phyloP scores from a whole-genome alignment of 768 basidiomycete species.

The Mycena vitilis region DNA sequence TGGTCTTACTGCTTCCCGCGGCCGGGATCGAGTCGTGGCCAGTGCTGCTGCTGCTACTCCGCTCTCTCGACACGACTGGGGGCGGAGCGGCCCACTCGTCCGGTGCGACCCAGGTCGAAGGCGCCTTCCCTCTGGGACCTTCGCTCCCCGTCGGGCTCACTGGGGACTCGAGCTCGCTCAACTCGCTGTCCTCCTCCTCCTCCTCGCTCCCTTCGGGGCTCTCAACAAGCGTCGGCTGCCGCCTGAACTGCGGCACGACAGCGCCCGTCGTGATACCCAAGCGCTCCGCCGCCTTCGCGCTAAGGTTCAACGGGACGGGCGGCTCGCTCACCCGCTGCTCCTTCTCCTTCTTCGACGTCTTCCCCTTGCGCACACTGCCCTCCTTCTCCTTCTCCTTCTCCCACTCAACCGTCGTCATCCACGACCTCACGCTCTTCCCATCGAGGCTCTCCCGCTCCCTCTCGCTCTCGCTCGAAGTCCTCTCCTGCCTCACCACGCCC shows the following conservation, averaged over 20 bases:
- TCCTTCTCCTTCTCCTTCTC: constrained; percentile 10
- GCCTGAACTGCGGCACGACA: constrained; percentile 10
- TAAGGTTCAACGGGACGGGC: constrained; percentile 32
- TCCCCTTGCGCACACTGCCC: background rate
- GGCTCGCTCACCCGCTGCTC: background rate
- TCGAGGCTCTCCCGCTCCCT: constrained; percentile 1
- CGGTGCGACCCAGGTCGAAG: constrained; percentile 34
- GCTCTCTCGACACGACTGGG: background rate
- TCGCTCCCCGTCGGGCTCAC: background rate
- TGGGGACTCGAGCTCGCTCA: constrained; percentile 1
- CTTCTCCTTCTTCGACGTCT: constrained; percentile 1
- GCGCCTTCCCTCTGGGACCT: background rate
- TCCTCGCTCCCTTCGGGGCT: constrained; percentile 33
- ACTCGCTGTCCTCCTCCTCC: constrained; percentile 2
- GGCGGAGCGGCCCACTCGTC: constrained; percentile 34
- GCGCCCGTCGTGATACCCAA: constrained; percentile 29
- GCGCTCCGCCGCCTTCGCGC: constrained; percentile 36
- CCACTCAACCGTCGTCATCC: constrained; percentile 17
- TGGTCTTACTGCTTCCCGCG: constrained; percentile 22
- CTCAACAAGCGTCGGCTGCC: constrained; percentile 23
- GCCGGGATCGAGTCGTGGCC: background rate
- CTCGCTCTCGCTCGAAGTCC: constrained; percentile 1
- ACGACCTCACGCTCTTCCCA: background rate
- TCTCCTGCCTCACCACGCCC: constrained; percentile 4
- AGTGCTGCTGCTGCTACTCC: background rate